Evolutionary conservation across 306 rosid species (phyloP), one percentile per base, ranked within the genome.

Genomic region (Vigna trinervia): DNA sequence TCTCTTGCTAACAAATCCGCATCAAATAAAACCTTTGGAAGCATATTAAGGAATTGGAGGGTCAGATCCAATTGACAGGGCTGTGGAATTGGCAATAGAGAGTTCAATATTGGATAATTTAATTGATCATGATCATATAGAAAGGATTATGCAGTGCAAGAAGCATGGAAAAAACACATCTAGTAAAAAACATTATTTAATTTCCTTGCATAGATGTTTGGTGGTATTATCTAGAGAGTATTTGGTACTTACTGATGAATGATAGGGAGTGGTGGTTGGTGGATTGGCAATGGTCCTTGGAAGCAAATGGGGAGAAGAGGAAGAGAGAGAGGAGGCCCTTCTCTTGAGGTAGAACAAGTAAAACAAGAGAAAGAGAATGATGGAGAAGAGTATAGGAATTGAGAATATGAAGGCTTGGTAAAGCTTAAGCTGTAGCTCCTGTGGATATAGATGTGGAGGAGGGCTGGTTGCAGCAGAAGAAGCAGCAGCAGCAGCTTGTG

Each of bases 401-500:
- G 98, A 94, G 85, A 94, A 94, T 69, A 92, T 92, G 90, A 94
- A 94, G 72, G 98, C 98, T 23, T 94, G 98, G 73, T 94, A 94
- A 56, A 94, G 92, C 77, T 91, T 91, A 3, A 94, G 89, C 79
- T 94, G 98, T 65, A 94, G 90, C 26, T 91, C 96, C 39, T 87
- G 88, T 51, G 97, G 89, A 79, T 89, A 90, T 54, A 90, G 87
- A 73, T 86, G 92, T 68, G 96, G 73, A 76, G 92, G 71, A 22
- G 48, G 72, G 28, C 30, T 73, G 9, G 13, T 73, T 83, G 88
- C 70, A 39, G 38, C 38, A 34, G 38, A 0, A 34, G 38, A 4
- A 34, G 38, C 0, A 36, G 41, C 8, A 36, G 46, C 11, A 39
- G 45, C 45, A 75, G 80, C 76, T 84, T 89, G 77, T 75, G 91